Evolutionary conservation across 768 basidiomycete genomes (phyloP).

Genomic region (Myochromella boudieri): DNA sequence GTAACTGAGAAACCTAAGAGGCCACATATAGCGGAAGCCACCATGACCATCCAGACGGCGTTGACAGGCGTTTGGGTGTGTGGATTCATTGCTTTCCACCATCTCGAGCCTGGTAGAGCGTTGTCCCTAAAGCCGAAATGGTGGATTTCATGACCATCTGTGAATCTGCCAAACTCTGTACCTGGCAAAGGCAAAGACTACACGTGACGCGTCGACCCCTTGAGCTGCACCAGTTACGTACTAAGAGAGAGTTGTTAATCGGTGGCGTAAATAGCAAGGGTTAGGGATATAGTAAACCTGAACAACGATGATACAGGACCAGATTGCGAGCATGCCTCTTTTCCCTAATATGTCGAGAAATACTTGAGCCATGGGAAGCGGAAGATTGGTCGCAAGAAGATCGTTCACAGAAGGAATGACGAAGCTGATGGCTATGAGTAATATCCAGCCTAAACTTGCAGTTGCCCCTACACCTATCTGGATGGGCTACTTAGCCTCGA

Average conservation of each 20-base stretch:
- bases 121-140: slow-evolving; percentile 44
- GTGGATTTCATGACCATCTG: no score
- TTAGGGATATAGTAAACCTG: slow-evolving; percentile 22
- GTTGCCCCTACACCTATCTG: slow-evolving; percentile 52
- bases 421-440: slow-evolving; percentile 65
- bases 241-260: slow-evolving; percentile 28
- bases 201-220: slow-evolving; percentile 72
- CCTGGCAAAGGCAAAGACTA: slow-evolving; percentile 68
- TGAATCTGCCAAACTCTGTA: no score
- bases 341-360: slow-evolving; percentile 67
- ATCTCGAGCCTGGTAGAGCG: slow-evolving; percentile 69
- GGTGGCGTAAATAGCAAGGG: no score
- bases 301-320: slow-evolving; percentile 70
- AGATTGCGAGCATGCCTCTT: slow-evolving; percentile 68
- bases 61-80: slow-evolving; percentile 70
- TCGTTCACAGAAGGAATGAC: slow-evolving; percentile 55
- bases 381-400: slow-evolving; percentile 47
- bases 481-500: neutral
- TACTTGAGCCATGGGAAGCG: slow-evolving; percentile 73
- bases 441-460: slow-evolving; percentile 62
- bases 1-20: slow-evolving; percentile 64
- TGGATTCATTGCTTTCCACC: slow-evolving; percentile 63
- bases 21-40: slow-evolving; percentile 53
- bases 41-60: slow-evolving; percentile 75
- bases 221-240: slow-evolving; percentile 76